Evolutionary conservation across 441 rosid genomes (phyloP), one percentile per base, ranked within the genome.

Genomic region (California macrophylla): DNA sequence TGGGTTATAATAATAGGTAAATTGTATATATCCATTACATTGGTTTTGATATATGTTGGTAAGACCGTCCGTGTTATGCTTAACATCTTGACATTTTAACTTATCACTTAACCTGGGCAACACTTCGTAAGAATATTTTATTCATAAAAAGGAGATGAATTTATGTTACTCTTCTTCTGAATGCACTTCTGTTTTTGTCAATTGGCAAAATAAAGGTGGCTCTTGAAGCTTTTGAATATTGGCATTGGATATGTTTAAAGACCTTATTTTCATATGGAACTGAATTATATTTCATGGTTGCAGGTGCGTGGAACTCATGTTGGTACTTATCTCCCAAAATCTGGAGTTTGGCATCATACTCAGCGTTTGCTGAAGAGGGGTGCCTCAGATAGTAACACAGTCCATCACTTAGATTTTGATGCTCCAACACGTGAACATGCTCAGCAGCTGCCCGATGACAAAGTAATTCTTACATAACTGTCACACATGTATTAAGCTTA

Each of bases 371-470:
- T 94, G 54, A 89, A 79, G 86, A 94, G 83, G 77, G 87, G 86
- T 67, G 81, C 76, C 47, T 82, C 85, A 38, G 70, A 76, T 67
- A 29, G 79, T 67, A 89, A 89, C 76, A 87, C 83, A 58, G 82
- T 94, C 74, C 89, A 77, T 78, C 97, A 94, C 80, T 85, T 94
- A 86, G 99, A 94, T 84, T 94, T 94, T 84, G 99, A 94, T 86
- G 99, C 99, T 73, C 98, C 99, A 71, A 94, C 99, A 29, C 96
- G 99, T 36, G 96, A 94, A 76, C 87, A 90, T 77, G 88, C 97
- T 64, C 86, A 80, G 72, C 87, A 81, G 76, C 85, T 92, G 64
- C 84, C 87, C 61, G 96, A 92, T 74, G 97, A 94, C 79, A 85
- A 82, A 76, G 99, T 94, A 92, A 73, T 77, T 71, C 75, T 67